phyloP scores from a whole-genome alignment of 305 asterid genomes.

The Fraxinus floribunda region DNA sequence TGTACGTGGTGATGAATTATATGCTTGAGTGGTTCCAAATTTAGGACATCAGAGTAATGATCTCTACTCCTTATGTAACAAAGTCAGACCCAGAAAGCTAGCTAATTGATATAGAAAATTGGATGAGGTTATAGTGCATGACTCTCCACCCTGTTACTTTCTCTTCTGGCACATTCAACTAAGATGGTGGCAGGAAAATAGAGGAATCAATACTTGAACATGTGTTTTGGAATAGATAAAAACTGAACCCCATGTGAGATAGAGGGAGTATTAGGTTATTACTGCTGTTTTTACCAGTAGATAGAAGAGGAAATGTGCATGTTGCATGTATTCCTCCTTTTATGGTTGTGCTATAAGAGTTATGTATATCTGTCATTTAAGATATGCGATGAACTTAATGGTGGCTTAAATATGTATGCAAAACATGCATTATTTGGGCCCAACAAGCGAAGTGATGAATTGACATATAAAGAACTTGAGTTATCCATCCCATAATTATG shows the following conservation, averaged over 20 bases:
- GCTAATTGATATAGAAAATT: neutral
- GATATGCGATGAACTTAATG: neutral
- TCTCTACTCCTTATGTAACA: neutral
- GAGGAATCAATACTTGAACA: neutral
- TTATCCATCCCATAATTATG: neutral
- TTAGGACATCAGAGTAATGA: neutral
- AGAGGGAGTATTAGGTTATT: neutral
- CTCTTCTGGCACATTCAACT: neutral
- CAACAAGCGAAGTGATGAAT: neutral
- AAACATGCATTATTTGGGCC: neutral
- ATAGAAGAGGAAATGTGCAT: neutral
- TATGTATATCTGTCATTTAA: neutral
- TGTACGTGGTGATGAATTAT: neutral
- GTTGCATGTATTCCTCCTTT: neutral
- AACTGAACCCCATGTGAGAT: neutral
- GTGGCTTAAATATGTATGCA: neutral
- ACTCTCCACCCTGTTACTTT: neutral
- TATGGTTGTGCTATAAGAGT: neutral
- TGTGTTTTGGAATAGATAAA: neutral
- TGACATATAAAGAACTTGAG: neutral
- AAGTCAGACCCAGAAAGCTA: neutral
- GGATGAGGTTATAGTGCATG: neutral
- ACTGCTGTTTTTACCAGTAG: neutral
- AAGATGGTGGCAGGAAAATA: neutral
- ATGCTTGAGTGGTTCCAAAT: neutral